Base-by-base conservation (phyloP, 1,284 basidiomycete genomes). In the Rhodotorula sp. region DNA sequence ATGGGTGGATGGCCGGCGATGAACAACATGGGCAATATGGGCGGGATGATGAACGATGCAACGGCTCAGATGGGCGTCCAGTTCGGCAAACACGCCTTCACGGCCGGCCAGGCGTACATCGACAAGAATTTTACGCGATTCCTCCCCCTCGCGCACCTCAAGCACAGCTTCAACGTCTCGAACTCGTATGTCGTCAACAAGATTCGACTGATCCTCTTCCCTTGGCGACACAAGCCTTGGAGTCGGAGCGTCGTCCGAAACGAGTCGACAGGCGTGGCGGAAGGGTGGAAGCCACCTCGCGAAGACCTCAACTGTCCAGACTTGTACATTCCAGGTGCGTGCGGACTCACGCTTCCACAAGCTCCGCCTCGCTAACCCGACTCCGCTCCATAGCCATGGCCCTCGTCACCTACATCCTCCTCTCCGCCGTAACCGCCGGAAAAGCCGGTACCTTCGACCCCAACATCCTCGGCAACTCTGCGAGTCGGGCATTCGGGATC, bases 21-120 rank as follows among this genome's bases (percentile, higher is more conserved):
- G 55, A 30, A 50, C 46, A 56, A 50, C 54, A 56, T 62, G 16
- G 62, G 30, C 26, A 63, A 58, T 2, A 37, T 50, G 30, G 66
- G 71, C 59, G 54, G 54, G 10, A 74, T 80, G 57, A 86, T 98
- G 81, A 90, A 97, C 80, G 91, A 94, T 79, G 88, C 92, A 6
- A 98, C 96, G 4, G 90, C 95, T 0, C 91, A 96, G 81, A 90
- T 99, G 81, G 93, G 95, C 44, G 90, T 99, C 85, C 95, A 98
- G 80, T 88, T 99, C 56, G 94, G 95, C 9, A 88, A 89, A 75
- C 93, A 87, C 75, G 94, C 94, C 0, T 90, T 97, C 2, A 87
- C 88, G 20, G 95, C 93, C 0, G 95, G 95, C 0, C 93, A 95
- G 78, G 92, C 95, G 68, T 99, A 99, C 75, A 88, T 99, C 50